These are phyloP conservation scores for Pouteria glomerata DNA, from an alignment of 148 eudicot genomes.

Conservation along the genomic window DNA sequence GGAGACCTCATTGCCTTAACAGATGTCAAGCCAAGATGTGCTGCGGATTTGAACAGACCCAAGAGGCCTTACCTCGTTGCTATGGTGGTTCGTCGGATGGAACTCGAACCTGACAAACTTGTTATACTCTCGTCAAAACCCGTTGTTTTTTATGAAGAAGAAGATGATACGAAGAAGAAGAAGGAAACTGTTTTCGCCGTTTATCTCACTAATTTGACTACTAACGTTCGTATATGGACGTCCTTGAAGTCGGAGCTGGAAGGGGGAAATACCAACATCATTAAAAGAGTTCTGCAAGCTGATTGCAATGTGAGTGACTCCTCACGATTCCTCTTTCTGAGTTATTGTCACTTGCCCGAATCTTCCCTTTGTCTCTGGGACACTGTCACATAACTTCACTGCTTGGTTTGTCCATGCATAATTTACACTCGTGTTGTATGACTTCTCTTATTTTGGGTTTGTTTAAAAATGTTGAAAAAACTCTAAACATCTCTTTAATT, in stretches of 20 bases:
- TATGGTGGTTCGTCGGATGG: conserved; percentile 11
- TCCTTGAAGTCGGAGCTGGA: conserved; percentile 32
- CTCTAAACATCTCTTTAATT: no score
- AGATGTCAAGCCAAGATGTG: conserved; percentile 25
- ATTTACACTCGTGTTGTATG: no score
- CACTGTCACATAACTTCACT: no score
- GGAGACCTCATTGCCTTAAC: conserved; percentile 46
- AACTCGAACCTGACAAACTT: conserved; percentile 16
- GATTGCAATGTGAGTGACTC: conserved; percentile 27
- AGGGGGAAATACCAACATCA: conserved; percentile 20
- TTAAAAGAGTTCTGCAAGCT: conserved; percentile 18
- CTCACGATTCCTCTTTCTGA: neutral
- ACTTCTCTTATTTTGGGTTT: no score
- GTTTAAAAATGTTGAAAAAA: no score
- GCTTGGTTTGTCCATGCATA: no score
- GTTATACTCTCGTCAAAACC: conserved; percentile 8
- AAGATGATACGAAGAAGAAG: no score
- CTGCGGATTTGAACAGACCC: conserved; percentile 27
- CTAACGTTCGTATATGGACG: conserved; percentile 45
- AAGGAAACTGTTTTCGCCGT: conserved; percentile 15
- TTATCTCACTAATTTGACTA: conserved; percentile 35
- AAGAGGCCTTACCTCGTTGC: conserved; percentile 26
- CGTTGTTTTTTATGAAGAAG: conserved; percentile 10
- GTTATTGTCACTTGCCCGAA: neutral
- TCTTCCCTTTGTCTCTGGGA: neutral